Evolutionary conservation across 1,139 yeast genomes (phyloP).

Genomic region (Pichia sp.): DNA sequence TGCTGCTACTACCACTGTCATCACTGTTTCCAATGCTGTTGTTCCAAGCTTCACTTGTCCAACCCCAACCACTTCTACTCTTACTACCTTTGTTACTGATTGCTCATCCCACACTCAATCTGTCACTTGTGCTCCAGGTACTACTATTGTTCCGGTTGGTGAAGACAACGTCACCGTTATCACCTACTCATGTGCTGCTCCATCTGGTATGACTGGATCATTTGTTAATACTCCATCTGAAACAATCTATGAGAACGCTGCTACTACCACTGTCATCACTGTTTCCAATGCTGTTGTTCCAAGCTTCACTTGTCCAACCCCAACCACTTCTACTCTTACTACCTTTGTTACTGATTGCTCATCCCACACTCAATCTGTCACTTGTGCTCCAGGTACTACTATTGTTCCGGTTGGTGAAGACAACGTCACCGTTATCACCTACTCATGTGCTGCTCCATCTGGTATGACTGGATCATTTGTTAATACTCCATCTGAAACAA

Average conservation of each 20-base stretch:
- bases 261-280: slow-evolving; percentile 10
- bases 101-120: neutral
- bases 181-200: slow-evolving; percentile 7
- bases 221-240: slow-evolving; percentile 3
- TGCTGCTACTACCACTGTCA: slow-evolving; percentile 12
- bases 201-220: slow-evolving; percentile 6
- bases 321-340: too few species aligned
- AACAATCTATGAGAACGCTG: slow-evolving; percentile 7
- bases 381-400: too few species aligned
- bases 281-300: slow-evolving; percentile 11
- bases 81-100: slow-evolving; percentile 5
- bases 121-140: slow-evolving; percentile 2
- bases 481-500: too few species aligned
- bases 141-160: slow-evolving; percentile 5
- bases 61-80: too few species aligned
- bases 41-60: slow-evolving; percentile 12
- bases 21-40: slow-evolving; percentile 9
- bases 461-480: too few species aligned
- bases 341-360: neutral
- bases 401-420: too few species aligned
- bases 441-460: too few species aligned
- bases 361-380: neutral
- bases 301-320: slow-evolving; percentile 9
- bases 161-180: neutral
- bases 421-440: too few species aligned